phyloP scores from a whole-genome alignment of 1,284 basidiomycete species.

The Rhodotorula sp. region DNA sequence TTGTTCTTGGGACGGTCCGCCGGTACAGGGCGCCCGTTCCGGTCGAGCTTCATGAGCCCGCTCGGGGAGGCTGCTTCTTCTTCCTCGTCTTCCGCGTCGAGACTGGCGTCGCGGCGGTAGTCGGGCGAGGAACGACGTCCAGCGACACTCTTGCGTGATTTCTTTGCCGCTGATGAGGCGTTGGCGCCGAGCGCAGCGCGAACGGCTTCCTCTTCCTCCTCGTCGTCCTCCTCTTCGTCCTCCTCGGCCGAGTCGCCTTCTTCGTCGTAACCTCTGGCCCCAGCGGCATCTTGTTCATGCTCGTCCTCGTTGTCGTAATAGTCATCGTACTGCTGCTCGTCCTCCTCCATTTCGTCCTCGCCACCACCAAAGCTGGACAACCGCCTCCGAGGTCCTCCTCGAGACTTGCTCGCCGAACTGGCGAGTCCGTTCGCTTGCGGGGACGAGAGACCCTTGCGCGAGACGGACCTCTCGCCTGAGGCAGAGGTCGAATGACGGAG shows the following conservation, averaged over 20 bases:
- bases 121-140: slow-evolving; percentile 1
- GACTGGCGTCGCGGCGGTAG: neutral
- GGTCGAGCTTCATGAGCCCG: slow-evolving; percentile 21
- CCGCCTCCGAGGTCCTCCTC: neutral
- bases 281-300: slow-evolving; percentile 2
- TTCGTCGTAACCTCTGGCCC: neutral
- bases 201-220: slow-evolving; percentile 17
- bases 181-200: slow-evolving; percentile 15
- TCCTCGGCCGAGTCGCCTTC: neutral
- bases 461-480: slow-evolving; percentile 11
- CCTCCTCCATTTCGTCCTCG: slow-evolving; percentile 8
- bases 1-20: slow-evolving; percentile 30
- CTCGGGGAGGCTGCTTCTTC: neutral
- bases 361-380: slow-evolving; percentile 18
- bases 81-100: slow-evolving; percentile 6
- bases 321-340: neutral
- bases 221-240: slow-evolving; percentile 11
- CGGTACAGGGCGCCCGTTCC: slow-evolving; percentile 35
- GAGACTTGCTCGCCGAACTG: neutral
- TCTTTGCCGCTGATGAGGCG: slow-evolving; percentile 31
- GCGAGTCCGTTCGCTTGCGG: neutral
- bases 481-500: slow-evolving; percentile 18
- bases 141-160: slow-evolving; percentile 5
- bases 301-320: neutral
- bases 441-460: slow-evolving; percentile 19